Evolutionary conservation across 106 monocot species (phyloP), one percentile per base, ranked within the genome.

Genomic region (Platanthera zijinensis): DNA sequence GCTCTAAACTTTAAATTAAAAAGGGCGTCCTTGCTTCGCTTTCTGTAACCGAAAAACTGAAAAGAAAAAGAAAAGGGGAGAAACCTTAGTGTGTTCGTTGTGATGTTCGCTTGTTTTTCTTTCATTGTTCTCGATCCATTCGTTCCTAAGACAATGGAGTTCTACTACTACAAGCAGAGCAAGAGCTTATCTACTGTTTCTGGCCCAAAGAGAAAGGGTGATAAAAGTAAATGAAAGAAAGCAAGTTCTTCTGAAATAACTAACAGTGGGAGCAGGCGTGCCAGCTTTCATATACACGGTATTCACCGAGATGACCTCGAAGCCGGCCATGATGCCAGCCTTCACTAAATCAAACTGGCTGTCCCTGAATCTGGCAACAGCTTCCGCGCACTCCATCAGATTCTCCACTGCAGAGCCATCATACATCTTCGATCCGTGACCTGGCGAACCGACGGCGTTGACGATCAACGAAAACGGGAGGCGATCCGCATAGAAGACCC

Each of bases 401-500:
- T 85, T 91, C 83, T 97, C 93, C 83, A 84, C 76, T 19, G 97
- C 93, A 5, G 74, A 72, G 5, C 84, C 78, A 54, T 96, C 96
- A 52, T 81, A 85, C 90, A 96, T 79, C 78, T 79, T 89, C 56
- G 93, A 84, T 25, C 89, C 91, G 45, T 97, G 97, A 12, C 97
- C 91, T 3, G 91, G 93, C 21, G 75, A 14, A 15, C 97, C 97
- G 10, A 12, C 71, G 1, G 93, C 91, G 80, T 62, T 89, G 14
- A 97, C 83, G 18, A 97, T 83, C 80, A 97, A 50, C 30, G 19
- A 74, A 89, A 89, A 89, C 18, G 93, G 91, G 73, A 79, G 80
- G 53, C 97, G 64, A 59, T 97, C 97, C 0, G 91, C 93, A 62
- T 91, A 94, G 73, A 97, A 97, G 11, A 97, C 97, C 80, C 97